These are phyloP conservation scores for Claviceps paspali DNA, from an alignment of 2,329 filamentous ascomycete species.

Conservation along the genomic window DNA sequence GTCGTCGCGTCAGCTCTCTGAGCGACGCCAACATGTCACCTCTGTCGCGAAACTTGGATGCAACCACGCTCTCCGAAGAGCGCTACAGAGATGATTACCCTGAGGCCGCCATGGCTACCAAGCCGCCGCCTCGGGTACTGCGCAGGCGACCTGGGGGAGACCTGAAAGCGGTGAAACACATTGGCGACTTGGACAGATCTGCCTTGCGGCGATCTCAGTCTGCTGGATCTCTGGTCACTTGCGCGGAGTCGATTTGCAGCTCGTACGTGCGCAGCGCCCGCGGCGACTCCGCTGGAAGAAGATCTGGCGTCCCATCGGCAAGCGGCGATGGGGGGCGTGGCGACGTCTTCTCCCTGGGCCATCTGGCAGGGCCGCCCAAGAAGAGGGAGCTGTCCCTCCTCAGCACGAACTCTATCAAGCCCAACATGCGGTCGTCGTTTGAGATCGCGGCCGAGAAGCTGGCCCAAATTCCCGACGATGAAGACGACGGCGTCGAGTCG, in stretches of 20 bases:
- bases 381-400: conserved; percentile 38
- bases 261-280: conserved; percentile 35
- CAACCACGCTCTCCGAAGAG: conserved; percentile 36
- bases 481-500: conserved; percentile 75
- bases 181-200: conserved; percentile 41
- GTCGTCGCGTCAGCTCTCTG: conserved; percentile 43
- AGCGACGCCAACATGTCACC: conserved; percentile 38
- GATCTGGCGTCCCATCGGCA: conserved; percentile 9
- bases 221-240: conserved; percentile 43
- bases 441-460: conserved; percentile 78
- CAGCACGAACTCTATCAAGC: conserved; percentile 47
- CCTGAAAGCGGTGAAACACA: conserved; percentile 50
- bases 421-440: conserved; percentile 58
- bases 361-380: conserved; percentile 34
- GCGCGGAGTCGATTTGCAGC: conserved; percentile 43
- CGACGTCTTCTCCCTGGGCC: conserved; percentile 42
- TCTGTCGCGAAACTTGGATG: conserved; percentile 45
- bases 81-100: conserved; percentile 32
- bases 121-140: conserved; percentile 47
- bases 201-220: conserved; percentile 39
- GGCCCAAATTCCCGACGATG: conserved; percentile 73
- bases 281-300: conserved; percentile 13
- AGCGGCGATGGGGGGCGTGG: conserved; percentile 15
- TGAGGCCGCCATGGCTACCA: conserved; percentile 23
- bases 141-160: conserved; percentile 62